Conservation (phyloP, 495 filamentous ascomycete species). For the Aspergillus ellipticus region DNA sequence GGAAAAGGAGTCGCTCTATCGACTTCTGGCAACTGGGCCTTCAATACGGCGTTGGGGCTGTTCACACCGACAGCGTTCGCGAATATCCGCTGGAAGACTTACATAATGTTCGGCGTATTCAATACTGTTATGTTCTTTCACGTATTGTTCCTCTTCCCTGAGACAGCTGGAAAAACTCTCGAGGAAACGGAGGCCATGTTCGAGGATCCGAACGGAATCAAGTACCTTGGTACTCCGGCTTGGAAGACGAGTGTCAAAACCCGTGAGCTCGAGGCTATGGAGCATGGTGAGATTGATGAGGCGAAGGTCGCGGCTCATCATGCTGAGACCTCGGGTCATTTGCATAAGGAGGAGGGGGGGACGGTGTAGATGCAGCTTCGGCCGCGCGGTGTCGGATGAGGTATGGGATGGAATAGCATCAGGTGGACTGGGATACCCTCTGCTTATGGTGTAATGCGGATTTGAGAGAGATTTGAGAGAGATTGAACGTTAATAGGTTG, state of each 20-base stretch:
- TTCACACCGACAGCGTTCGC: conserved; percentile 68
- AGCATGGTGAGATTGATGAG: background rate
- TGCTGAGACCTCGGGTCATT: background rate
- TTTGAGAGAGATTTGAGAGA: no score
- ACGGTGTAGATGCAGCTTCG: background rate
- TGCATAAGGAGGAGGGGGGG: background rate
- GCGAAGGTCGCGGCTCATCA: background rate
- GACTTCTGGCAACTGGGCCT: conserved; percentile 71
- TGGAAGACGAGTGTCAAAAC: background rate
- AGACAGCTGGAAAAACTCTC: conserved; percentile 66
- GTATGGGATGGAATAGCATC: background rate
- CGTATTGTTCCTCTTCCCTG: conserved; percentile 66
- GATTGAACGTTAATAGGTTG: background rate
- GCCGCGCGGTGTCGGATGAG: background rate
- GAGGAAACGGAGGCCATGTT: conserved; percentile 61
- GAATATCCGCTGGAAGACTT: conserved; percentile 69
- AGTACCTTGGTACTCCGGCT: background rate
- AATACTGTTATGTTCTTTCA: conserved; percentile 61
- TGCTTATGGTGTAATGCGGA: background rate
- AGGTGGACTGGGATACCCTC: background rate
- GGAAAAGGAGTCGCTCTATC: conserved; percentile 63
- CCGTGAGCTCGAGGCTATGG: background rate
- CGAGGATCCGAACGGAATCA: conserved; percentile 5
- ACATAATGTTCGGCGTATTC: conserved; percentile 72
- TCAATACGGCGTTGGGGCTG: conserved; percentile 70